Evolutionary conservation across 2,329 filamentous ascomycete species (phyloP), one percentile per base, ranked within the genome.

Genomic region (Colletotrichum theobromicola): DNA sequence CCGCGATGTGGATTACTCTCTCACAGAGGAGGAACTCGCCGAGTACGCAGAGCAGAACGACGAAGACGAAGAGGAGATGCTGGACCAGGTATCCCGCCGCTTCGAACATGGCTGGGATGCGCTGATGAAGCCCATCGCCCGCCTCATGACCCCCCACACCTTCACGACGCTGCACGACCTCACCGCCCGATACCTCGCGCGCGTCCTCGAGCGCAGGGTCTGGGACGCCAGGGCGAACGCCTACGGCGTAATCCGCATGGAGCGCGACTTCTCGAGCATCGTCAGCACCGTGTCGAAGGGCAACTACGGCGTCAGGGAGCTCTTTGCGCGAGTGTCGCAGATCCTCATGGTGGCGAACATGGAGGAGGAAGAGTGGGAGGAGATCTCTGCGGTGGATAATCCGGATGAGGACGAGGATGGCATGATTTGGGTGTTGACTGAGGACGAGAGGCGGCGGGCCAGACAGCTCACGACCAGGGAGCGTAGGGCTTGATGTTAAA

Each of bases 321-420:
- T 90, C 4, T 98, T 98, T 85, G 88, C 90, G 32, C 91, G 93
- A 79, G 94, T 94, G 72, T 89, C 90, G 74, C 95, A 98, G 87
- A 93, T 98, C 79, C 91, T 94, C 72, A 91, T 97, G 87, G 91
- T 98, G 18, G 92, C 96, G 81, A 96, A 96, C 78, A 97, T 98
- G 95, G 96, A 98, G 82, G 94, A 97, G 37, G 96, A 98, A 72
- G 96, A 98, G 84, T 98, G 95, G 94, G 94, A 96, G 62, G 95
- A 97, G 83, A 84, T 96, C 50, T 82, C 84, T 50, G 80, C 83
- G 8, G 84, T 26, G 1, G 57, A 62, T 13, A 63, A 67, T 8
- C 88, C 53, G 74, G 76, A 67, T 0, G 73, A 87, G 35, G 88
- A 86, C 42, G 90, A 92, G 15, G 92, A 90, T 64, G 93, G 90